Conservation (phyloP, 108 stramenopile genomes). For the Fragilariopsis cylindrus region DNA sequence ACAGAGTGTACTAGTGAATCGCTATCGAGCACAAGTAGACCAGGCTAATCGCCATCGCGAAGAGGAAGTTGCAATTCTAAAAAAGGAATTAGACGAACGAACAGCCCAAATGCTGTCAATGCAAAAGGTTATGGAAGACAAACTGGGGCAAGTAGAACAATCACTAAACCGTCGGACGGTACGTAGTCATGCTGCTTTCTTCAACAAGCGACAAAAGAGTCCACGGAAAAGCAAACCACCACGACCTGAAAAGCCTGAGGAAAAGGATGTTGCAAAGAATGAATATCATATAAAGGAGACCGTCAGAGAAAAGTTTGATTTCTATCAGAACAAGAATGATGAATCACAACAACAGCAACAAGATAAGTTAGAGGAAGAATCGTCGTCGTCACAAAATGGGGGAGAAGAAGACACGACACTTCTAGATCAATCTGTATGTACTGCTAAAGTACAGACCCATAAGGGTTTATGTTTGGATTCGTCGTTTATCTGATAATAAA, state of each 20-base stretch:
- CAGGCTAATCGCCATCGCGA: constrained; percentile 23
- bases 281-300: background rate
- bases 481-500: background rate
- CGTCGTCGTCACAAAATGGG: background rate
- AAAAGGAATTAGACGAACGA: constrained; percentile 7
- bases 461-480: background rate
- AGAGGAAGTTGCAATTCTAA: constrained; percentile 7
- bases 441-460: background rate
- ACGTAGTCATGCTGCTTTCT: constrained; percentile 1
- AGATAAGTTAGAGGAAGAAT: background rate
- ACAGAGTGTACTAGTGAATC: constrained; percentile 24
- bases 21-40: constrained; percentile 21
- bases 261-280: background rate
- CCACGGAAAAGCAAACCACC: background rate
- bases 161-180: background rate
- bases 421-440: background rate
- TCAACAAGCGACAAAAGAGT: background rate
- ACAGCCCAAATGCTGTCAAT: constrained; percentile 3
- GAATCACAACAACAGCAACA: background rate
- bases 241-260: background rate
- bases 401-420: background rate
- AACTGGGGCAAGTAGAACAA: background rate
- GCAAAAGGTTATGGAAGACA: constrained; percentile 13
- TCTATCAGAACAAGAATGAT: background rate
- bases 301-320: background rate